These are phyloP conservation scores for Vanrija sp. DNA, from an alignment of 1,284 basidiomycete genomes.

Conservation along the genomic window DNA sequence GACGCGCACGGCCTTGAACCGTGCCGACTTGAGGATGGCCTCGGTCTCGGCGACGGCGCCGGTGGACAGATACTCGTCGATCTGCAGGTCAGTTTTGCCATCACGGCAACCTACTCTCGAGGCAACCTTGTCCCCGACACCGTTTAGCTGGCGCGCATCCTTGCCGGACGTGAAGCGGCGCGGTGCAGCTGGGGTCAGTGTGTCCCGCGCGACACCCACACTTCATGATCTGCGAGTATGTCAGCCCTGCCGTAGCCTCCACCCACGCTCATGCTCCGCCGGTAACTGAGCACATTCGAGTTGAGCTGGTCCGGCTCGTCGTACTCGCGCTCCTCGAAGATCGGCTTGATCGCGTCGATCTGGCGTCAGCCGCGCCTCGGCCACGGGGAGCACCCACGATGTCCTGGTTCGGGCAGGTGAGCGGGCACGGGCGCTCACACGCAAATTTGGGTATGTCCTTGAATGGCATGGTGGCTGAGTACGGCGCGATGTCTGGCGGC, in stretches of 20 bases:
- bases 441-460: conserved; percentile 37
- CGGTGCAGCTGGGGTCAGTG: conserved; percentile 33
- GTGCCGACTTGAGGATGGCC: conserved; percentile 30
- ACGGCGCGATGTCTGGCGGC: conserved; percentile 28
- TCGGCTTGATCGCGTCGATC: conserved; percentile 49
- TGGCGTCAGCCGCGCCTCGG: conserved; percentile 6
- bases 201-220: conserved; percentile 16
- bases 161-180: conserved; percentile 38
- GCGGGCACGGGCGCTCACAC: conserved; percentile 35
- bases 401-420: conserved; percentile 46
- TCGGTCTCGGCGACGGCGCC: conserved; percentile 38
- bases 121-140: conserved; percentile 46
- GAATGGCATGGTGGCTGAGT: conserved; percentile 28
- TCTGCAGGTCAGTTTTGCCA: conserved; percentile 22
- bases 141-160: conserved; percentile 41
- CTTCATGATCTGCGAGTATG: conserved; percentile 38
- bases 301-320: conserved; percentile 46
- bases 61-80: conserved; percentile 45
- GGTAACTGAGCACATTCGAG: conserved; percentile 45
- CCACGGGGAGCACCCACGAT: conserved; percentile 30
- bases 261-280: conserved; percentile 45
- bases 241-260: not conserved
- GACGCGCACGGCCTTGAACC: conserved; percentile 31
- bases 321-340: conserved; percentile 44
- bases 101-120: conserved; percentile 25